Conservation (phyloP, 2,329 filamentous ascomycete species). For the Fusarium sacchari region DNA sequence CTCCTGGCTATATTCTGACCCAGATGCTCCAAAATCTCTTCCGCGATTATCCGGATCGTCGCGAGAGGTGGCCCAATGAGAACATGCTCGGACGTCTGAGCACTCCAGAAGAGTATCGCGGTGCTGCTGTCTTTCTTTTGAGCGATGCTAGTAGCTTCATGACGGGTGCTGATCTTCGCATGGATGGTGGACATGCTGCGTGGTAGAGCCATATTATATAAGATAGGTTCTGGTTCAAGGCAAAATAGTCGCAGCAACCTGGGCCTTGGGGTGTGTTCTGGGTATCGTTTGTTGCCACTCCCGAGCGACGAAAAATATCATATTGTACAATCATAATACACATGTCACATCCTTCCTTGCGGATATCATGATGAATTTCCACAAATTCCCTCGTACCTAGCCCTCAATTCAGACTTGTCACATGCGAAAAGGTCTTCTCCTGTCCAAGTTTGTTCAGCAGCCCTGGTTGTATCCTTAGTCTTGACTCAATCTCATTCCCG, state of each 20-base stretch:
- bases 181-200: conserved; percentile 75
- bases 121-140: conserved; percentile 77
- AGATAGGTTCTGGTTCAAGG: background rate
- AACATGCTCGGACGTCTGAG: conserved; percentile 84
- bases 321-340: conserved; percentile 29
- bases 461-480: conserved; percentile 57
- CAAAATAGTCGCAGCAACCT: background rate
- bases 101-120: conserved; percentile 74
- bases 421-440: conserved; percentile 51
- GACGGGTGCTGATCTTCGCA: conserved; percentile 76
- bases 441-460: conserved; percentile 58
- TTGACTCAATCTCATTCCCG: conserved; percentile 56
- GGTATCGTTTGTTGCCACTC: conserved; percentile 22
- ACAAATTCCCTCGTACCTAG: background rate
- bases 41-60: conserved; percentile 75
- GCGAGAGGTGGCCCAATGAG: conserved; percentile 77
- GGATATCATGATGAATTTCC: background rate
- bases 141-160: conserved; percentile 78
- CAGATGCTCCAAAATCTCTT: conserved; percentile 88
- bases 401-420: conserved; percentile 42
- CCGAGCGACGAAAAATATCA: conserved; percentile 23
- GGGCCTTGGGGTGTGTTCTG: conserved; percentile 2
- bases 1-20: conserved; percentile 82
- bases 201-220: conserved; percentile 56
- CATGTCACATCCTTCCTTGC: conserved; percentile 2